Conservation (phyloP, 1,284 basidiomycete genomes). For the Sporisorium reilianum region DNA sequence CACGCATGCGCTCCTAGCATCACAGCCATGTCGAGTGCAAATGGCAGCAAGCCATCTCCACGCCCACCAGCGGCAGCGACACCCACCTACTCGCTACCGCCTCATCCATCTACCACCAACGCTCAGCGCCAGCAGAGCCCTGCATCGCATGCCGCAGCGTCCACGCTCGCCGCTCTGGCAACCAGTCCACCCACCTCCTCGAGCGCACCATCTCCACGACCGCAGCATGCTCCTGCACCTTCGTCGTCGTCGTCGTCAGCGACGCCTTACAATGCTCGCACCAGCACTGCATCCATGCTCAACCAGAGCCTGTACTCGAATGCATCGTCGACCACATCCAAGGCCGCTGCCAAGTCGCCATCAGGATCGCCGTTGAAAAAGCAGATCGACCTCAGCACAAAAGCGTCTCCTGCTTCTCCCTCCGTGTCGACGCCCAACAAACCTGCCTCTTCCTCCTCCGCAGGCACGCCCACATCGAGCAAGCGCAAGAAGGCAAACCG, state of each 20-base stretch:
- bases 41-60: slow-evolving; percentile 31
- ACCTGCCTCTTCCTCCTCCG: slow-evolving; percentile 10
- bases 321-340: slow-evolving; percentile 21
- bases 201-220: slow-evolving; percentile 5
- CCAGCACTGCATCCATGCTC: slow-evolving; percentile 25
- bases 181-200: slow-evolving; percentile 31
- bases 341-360: slow-evolving; percentile 8
- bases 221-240: slow-evolving; percentile 1
- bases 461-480: slow-evolving; percentile 17
- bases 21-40: slow-evolving; percentile 30
- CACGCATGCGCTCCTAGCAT: slow-evolving; percentile 24
- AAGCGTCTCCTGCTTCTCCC: not conserved
- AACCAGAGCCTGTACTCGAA: slow-evolving; percentile 48
- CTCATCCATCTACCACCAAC: slow-evolving; percentile 40
- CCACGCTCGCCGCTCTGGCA: slow-evolving; percentile 40
- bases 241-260: slow-evolving; percentile 18
- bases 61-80: slow-evolving; percentile 7
- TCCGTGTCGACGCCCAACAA: slow-evolving; percentile 18
- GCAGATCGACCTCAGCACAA: slow-evolving; percentile 29
- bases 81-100: slow-evolving; percentile 30
- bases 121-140: slow-evolving; percentile 41
- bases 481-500: slow-evolving; percentile 83
- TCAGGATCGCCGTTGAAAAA: slow-evolving; percentile 43
- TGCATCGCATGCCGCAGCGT: slow-evolving; percentile 45
- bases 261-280: slow-evolving; percentile 20